Conservation (phyloP, 257 asterid species). For the Nicotiana obtusifolia region DNA sequence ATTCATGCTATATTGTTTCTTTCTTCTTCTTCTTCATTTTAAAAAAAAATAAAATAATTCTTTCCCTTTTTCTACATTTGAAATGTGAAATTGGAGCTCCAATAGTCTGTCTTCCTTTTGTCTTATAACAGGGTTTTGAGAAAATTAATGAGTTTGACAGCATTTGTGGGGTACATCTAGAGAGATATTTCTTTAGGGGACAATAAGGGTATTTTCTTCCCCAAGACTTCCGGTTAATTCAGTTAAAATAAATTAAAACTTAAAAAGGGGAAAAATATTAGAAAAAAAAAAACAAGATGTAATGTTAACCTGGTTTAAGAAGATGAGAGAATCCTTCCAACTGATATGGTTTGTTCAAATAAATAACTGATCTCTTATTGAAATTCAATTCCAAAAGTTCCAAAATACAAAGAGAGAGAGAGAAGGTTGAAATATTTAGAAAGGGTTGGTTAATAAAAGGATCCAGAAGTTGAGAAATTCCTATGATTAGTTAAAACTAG, state of each 20-base stretch:
- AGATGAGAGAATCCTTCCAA: background rate
- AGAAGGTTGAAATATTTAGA: too few relatives aligned
- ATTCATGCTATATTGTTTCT: background rate
- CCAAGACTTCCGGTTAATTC: background rate
- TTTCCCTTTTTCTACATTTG: background rate
- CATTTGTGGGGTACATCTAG: constrained; percentile 49
- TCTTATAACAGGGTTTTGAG: constrained; percentile 25
- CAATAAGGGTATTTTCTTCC: constrained; percentile 3
- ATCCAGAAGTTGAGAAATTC: too few relatives aligned
- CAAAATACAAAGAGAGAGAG: too few relatives aligned
- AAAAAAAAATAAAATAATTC: background rate
- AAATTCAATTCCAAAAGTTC: background rate
- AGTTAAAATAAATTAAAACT: background rate
- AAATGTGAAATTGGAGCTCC: constrained; percentile 19
- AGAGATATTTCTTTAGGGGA: constrained; percentile 62
- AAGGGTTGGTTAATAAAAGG: too few relatives aligned
- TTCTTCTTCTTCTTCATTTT: too few relatives aligned
- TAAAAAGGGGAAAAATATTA: background rate
- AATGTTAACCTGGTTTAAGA: background rate
- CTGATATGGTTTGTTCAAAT: background rate
- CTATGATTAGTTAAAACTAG: too few relatives aligned
- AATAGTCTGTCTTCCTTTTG: constrained; percentile 27
- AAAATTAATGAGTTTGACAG: constrained; percentile 62
- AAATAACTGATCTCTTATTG: background rate
- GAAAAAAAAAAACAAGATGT: background rate